Percentiles rank a stretch among this genome's conserved stretches.
Evolutionary conservation across 176 grass and related monocot species (phyloP).

Genomic region (Rhynchospora pubera): DNA sequence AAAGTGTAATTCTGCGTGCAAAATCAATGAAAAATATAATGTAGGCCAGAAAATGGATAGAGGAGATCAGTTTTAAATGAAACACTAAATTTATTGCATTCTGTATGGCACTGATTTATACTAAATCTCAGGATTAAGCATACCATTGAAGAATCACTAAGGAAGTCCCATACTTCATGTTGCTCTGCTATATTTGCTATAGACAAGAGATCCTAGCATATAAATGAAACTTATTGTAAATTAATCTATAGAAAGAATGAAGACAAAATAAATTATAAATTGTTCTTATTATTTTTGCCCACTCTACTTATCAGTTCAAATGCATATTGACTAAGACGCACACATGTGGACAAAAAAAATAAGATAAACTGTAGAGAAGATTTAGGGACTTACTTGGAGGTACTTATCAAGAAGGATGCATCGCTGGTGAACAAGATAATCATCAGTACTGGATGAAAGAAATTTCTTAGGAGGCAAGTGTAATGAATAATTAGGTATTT

Average conservation of each 20-base stretch:
- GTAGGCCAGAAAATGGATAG: not conserved
- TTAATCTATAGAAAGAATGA: conserved; percentile 15
- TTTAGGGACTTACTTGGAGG: conserved; percentile 62
- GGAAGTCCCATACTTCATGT: conserved; percentile 97
- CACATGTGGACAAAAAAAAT: not conserved
- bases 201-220: conserved; percentile 74
- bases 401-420: conserved; percentile 98
- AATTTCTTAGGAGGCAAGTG: conserved; percentile 96
- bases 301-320: not conserved
- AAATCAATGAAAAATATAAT: conserved; percentile 5
- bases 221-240: conserved; percentile 24
- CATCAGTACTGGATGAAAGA: conserved; percentile 95
- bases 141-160: conserved; percentile 85
- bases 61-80: not conserved
- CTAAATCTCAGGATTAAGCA: conserved; percentile 9
- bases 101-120: not conserved
- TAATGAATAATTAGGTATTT: conserved; percentile 95
- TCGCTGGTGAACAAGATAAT: conserved; percentile 93
- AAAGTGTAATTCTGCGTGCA: conserved; percentile 77
- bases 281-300: not conserved
- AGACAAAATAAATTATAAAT: conserved; percentile 5
- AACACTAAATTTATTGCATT: not conserved
- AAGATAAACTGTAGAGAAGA: conserved; percentile 1
- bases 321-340: not conserved
- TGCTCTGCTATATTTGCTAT: conserved; percentile 91